phyloP scores from a whole-genome alignment of 2,329 filamentous ascomycete species.

The Cordyceps farinosa region DNA sequence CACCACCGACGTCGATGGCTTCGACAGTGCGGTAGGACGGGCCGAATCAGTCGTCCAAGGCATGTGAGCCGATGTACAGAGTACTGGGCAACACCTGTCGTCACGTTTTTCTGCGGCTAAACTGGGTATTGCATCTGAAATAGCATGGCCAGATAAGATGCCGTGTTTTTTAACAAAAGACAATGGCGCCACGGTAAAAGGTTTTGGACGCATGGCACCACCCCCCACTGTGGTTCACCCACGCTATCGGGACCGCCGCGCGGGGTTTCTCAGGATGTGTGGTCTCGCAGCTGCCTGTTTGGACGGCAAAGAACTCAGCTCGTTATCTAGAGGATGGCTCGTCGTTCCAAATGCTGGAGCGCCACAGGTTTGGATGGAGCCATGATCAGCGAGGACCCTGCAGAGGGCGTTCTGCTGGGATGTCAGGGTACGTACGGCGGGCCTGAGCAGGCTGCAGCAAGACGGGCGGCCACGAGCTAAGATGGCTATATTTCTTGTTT shows the following conservation, averaged over 20 bases:
- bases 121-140: no score
- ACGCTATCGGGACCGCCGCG: background rate
- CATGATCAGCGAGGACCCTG: slow-evolving; percentile 3
- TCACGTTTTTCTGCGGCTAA: no score
- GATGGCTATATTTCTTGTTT: background rate
- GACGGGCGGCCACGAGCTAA: no score
- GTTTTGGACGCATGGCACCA: background rate
- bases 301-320: background rate
- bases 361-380: background rate
- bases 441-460: no score
- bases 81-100: background rate
- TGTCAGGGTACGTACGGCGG: no score
- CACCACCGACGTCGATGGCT: slow-evolving; percentile 14
- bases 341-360: background rate
- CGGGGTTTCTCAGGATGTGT: background rate
- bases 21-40: background rate
- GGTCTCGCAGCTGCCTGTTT: background rate
- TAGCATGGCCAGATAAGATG: background rate
- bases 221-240: background rate
- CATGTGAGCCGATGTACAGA: background rate
- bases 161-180: background rate
- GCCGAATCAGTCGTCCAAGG: background rate
- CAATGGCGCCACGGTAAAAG: background rate
- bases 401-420: background rate
- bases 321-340: slow-evolving; percentile 4